These are phyloP conservation scores for Seiridium unicorne DNA, from an alignment of 2,329 filamentous ascomycete genomes.

Conservation along the genomic window DNA sequence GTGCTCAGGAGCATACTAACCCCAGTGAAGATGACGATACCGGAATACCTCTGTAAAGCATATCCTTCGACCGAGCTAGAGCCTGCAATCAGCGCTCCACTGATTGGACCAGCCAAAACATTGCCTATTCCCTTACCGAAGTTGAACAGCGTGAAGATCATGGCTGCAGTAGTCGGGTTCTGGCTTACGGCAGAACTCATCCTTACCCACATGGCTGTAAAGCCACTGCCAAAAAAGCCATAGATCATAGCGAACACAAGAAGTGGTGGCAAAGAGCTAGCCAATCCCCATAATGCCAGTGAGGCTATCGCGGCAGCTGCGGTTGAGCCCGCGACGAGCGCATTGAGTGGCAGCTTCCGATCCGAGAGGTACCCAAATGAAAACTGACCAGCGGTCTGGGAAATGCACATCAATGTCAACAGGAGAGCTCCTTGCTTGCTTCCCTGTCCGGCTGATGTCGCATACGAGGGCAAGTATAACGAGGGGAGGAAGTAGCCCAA, in stretches of 20 bases:
- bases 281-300: conserved; percentile 52
- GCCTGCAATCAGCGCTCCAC: conserved; percentile 13
- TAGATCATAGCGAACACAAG: conserved; percentile 49
- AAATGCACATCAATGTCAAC: conserved; percentile 47
- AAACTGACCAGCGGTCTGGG: conserved; percentile 48
- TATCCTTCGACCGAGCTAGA: conserved; percentile 7
- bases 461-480: conserved; percentile 49
- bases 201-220: conserved; percentile 45
- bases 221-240: conserved; percentile 55
- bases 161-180: conserved; percentile 11
- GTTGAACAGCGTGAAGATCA: conserved; percentile 14
- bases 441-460: conserved; percentile 33
- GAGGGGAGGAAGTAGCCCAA: conserved; percentile 53
- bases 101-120: conserved; percentile 15
- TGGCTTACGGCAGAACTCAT: conserved; percentile 18
- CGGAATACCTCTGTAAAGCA: conserved; percentile 10
- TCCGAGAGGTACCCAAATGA: conserved; percentile 50
- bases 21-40: conserved; percentile 15
- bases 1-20: conserved; percentile 16
- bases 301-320: conserved; percentile 43
- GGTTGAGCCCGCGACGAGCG: conserved; percentile 40
- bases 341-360: conserved; percentile 34
- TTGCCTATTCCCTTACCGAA: conserved; percentile 17
- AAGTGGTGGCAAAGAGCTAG: conserved; percentile 40
- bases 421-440: conserved; percentile 40